phyloP scores from a whole-genome alignment of 345 rosid species.

The Theobroma cacao region DNA sequence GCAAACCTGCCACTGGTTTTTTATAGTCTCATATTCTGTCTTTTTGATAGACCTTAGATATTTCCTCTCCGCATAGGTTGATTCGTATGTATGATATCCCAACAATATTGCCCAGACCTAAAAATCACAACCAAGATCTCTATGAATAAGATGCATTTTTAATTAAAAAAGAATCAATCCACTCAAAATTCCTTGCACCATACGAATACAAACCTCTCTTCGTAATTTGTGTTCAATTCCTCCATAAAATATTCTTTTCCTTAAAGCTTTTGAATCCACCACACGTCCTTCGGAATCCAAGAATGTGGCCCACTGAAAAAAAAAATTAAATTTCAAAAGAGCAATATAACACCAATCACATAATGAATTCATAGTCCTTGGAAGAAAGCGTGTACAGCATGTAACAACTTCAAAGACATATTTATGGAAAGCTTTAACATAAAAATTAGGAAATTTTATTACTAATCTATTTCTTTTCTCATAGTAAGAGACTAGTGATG shows the following conservation, averaged over 20 bases:
- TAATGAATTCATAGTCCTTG: background rate
- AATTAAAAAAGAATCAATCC: background rate
- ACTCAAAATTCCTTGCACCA: background rate
- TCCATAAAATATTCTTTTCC: conserved; percentile 88
- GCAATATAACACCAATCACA: background rate
- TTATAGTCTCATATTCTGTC: conserved; percentile 76
- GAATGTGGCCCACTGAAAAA: conserved; percentile 72
- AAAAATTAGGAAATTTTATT: background rate
- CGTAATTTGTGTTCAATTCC: conserved; percentile 77
- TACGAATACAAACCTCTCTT: conserved; percentile 61
- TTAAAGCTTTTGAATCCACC: conserved; percentile 61
- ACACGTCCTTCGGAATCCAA: conserved; percentile 90
- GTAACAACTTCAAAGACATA: background rate
- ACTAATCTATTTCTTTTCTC: background rate
- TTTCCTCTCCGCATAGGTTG: conserved; percentile 89
- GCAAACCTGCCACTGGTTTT: conserved; percentile 90
- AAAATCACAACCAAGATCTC: conserved; percentile 19
- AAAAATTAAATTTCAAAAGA: conserved; percentile 11
- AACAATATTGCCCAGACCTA: conserved; percentile 88
- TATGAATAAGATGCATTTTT: conserved; percentile 9
- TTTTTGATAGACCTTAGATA: conserved; percentile 53
- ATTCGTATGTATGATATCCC: conserved; percentile 80
- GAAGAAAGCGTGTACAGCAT: background rate
- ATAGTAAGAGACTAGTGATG: background rate
- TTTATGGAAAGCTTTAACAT: background rate